phyloP scores from a whole-genome alignment of 495 filamentous ascomycete genomes.

The Neurospora terricola region DNA sequence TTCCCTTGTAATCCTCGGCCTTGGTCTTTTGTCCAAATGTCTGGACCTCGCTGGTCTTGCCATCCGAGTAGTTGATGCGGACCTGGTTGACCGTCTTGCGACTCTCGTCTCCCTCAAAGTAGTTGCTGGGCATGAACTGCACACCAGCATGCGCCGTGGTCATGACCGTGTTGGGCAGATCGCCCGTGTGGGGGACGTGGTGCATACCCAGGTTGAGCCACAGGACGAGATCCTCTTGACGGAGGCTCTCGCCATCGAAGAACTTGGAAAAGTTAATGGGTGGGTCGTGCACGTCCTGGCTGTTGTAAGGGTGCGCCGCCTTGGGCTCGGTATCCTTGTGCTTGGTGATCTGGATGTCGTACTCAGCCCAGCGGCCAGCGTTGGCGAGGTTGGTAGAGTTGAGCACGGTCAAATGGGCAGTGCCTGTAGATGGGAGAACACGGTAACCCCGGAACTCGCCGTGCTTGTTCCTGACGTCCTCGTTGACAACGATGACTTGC shows the following conservation, averaged over 20 bases:
- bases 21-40: conserved; percentile 27
- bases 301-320: conserved; percentile 36
- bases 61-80: conserved; percentile 31
- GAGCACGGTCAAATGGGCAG: conserved; percentile 36
- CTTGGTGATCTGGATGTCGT: conserved; percentile 41
- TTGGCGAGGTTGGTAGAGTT: conserved; percentile 38
- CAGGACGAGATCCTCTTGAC: conserved; percentile 46
- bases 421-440: conserved; percentile 28
- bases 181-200: conserved; percentile 46
- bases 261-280: conserved; percentile 46
- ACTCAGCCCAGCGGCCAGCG: conserved; percentile 37
- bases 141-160: conserved; percentile 36
- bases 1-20: not conserved
- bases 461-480: conserved; percentile 38
- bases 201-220: conserved; percentile 50
- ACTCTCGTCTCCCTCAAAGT: conserved; percentile 16
- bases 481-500: conserved; percentile 44
- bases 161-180: conserved; percentile 44
- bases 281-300: conserved; percentile 37
- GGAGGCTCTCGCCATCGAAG: conserved; percentile 42
- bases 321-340: conserved; percentile 46
- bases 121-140: conserved; percentile 36
- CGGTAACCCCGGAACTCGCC: conserved; percentile 49
- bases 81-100: conserved; percentile 28
- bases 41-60: conserved; percentile 20